These are phyloP conservation scores for Epithele typhae DNA, from an alignment of 768 basidiomycete species.

Conservation along the genomic window DNA sequence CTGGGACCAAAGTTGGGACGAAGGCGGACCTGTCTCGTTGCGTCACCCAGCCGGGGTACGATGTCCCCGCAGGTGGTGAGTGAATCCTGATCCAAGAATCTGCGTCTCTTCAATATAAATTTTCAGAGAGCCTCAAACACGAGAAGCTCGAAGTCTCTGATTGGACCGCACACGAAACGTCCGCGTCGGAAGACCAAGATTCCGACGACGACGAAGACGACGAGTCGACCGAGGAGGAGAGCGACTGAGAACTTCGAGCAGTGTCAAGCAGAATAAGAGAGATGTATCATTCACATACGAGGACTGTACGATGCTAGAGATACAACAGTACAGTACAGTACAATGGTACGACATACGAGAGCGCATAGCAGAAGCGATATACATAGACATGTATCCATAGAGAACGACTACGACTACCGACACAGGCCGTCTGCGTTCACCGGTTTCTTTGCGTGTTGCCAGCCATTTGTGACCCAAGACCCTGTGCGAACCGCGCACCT, in stretches of 20 bases:
- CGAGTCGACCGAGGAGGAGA: constrained; percentile 17
- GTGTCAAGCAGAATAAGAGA: constrained; percentile 2
- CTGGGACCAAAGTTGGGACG: constrained; percentile 63
- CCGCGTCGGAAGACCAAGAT: constrained; percentile 23
- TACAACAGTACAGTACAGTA: constrained; percentile 19
- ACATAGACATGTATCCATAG: constrained; percentile 13
- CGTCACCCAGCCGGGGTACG: constrained; percentile 75
- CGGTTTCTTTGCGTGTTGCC: constrained; percentile 26
- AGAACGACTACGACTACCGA: background rate
- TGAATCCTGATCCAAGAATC: background rate
- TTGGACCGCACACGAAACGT: constrained; percentile 40
- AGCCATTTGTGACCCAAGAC: constrained; percentile 77
- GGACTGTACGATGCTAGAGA: constrained; percentile 16
- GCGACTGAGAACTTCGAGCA: constrained; percentile 3
- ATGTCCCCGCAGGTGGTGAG: constrained; percentile 59
- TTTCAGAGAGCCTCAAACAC: constrained; percentile 48
- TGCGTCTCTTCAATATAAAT: background rate
- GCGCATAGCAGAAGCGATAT: constrained; percentile 11
- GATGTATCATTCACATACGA: constrained; percentile 11
- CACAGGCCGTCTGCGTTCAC: constrained; percentile 8
- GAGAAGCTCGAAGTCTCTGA: constrained; percentile 56
- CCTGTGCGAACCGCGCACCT: constrained; percentile 79
- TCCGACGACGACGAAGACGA: constrained; percentile 19
- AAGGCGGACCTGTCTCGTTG: constrained; percentile 68
- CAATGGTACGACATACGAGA: no score